Evolutionary conservation across 2,329 filamentous ascomycete genomes (phyloP).

Genomic region (Tolypocladium ophioglossoides): DNA sequence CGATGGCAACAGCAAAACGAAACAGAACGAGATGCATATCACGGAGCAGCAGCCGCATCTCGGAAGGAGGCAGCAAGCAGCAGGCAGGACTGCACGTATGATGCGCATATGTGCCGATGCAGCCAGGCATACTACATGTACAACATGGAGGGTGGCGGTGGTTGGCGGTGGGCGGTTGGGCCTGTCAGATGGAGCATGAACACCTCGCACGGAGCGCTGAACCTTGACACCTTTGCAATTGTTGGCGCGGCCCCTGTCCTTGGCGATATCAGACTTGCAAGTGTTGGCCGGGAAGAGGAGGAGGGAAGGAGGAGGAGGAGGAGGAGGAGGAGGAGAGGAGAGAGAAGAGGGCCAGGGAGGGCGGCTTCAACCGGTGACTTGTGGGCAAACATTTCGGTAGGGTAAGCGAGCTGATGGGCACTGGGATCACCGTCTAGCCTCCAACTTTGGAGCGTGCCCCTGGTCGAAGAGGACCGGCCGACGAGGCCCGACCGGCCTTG

Average conservation of each 20-base stretch:
- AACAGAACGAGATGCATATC: background rate
- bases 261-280: background rate
- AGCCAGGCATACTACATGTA: background rate
- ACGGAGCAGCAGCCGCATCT: background rate
- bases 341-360: background rate
- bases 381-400: background rate
- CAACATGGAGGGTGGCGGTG: background rate
- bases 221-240: background rate
- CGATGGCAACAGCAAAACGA: background rate
- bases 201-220: background rate
- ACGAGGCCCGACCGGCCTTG: too few species aligned
- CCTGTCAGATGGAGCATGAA: too few species aligned
- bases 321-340: background rate
- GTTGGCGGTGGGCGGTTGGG: background rate
- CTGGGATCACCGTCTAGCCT: too few species aligned
- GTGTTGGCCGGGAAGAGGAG: background rate
- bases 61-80: background rate
- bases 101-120: slow-evolving; percentile 21
- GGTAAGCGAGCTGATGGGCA: background rate
- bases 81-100: slow-evolving; percentile 20
- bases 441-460: too few species aligned
- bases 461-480: too few species aligned
- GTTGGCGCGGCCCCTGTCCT: background rate
- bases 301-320: background rate
- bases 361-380: background rate